Evolutionary conservation across 495 filamentous ascomycete genomes (phyloP).

Genomic region (Aspergillus ostianus): DNA sequence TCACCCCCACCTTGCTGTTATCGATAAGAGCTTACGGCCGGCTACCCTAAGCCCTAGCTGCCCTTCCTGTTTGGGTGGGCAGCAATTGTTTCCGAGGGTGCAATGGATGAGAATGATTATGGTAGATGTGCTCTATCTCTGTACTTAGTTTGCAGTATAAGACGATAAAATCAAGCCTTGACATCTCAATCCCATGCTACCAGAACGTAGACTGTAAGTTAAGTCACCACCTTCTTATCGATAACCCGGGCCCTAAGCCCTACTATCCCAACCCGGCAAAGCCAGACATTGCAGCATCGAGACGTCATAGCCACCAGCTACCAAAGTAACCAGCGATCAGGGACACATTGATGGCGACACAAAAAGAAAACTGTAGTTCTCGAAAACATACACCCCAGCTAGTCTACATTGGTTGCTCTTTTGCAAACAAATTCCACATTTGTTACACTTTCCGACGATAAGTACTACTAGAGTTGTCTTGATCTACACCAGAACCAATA

Average conservation of each 20-base stretch:
- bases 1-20: background rate
- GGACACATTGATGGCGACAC: background rate
- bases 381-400: background rate
- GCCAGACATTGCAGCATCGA: conserved; percentile 28
- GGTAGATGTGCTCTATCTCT: too few relatives aligned
- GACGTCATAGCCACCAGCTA: conserved; percentile 27
- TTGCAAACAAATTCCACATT: too few relatives aligned
- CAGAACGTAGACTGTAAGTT: too few relatives aligned
- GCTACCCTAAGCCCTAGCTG: conserved; percentile 20
- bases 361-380: background rate
- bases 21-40: conserved; percentile 1
- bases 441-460: too few relatives aligned
- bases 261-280: conserved; percentile 5
- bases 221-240: conserved; percentile 21
- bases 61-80: background rate
- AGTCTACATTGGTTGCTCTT: background rate
- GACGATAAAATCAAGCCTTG: too few relatives aligned
- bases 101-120: too few relatives aligned
- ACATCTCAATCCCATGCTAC: too few relatives aligned
- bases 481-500: background rate
- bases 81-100: too few relatives aligned
- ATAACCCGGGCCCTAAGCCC: conserved; percentile 25
- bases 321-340: too few relatives aligned
- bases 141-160: too few relatives aligned
- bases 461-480: background rate